Evolutionary conservation across 371 early-diverging fungal species (phyloP).

Genomic region (Lichtheimia corymbifera): DNA sequence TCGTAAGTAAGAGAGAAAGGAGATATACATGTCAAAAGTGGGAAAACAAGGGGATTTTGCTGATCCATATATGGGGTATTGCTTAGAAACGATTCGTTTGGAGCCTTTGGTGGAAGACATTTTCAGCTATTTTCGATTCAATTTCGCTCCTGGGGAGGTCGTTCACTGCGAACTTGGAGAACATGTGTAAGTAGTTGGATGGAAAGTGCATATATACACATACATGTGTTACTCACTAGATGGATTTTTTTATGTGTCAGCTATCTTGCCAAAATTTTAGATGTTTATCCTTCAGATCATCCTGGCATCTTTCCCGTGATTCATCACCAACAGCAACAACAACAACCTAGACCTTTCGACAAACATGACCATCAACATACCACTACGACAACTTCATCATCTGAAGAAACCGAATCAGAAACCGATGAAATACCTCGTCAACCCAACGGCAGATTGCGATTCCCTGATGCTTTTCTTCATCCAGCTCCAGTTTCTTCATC

Average conservation of each 20-base stretch:
- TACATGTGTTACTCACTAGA: no score
- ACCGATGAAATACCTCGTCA: constrained; percentile 34
- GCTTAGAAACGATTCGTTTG: constrained; percentile 44
- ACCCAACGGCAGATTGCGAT: constrained; percentile 41
- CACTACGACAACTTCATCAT: not conserved
- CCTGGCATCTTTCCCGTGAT: constrained; percentile 1
- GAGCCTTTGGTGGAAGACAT: constrained; percentile 53
- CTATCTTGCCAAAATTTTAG: constrained; percentile 35
- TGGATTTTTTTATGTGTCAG: constrained; percentile 14
- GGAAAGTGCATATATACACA: no score
- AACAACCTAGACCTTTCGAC: not conserved
- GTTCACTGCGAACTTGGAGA: constrained; percentile 42
- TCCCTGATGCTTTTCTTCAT: constrained; percentile 50
- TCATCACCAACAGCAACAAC: not conserved
- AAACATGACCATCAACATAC: constrained; percentile 6
- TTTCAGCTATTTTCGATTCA: constrained; percentile 38
- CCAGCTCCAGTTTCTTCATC: constrained; percentile 26
- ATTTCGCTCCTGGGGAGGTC: constrained; percentile 43
- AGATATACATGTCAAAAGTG: not conserved
- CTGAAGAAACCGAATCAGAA: constrained; percentile 21
- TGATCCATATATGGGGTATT: not conserved
- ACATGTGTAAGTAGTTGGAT: constrained; percentile 22
- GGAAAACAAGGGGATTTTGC: not conserved
- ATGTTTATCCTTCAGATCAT: constrained; percentile 21
- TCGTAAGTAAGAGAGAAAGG: constrained; percentile 45